These are phyloP conservation scores for Trichoderma semiorbis DNA, from an alignment of 2,329 filamentous ascomycete species.

Conservation along the genomic window DNA sequence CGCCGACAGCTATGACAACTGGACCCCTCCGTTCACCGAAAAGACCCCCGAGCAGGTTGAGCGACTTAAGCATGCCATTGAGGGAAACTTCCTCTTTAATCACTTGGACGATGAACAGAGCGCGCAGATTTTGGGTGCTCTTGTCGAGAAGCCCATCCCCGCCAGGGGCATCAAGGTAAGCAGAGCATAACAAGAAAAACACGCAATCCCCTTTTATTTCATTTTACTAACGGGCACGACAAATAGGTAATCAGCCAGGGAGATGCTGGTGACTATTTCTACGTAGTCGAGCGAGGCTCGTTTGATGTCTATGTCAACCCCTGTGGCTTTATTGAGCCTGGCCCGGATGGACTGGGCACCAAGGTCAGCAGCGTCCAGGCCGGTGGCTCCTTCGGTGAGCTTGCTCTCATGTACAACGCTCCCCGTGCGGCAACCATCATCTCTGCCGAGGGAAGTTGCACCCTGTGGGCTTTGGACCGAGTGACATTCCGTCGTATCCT, in stretches of 20 bases:
- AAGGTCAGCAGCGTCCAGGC: conserved; percentile 80
- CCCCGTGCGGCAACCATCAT: conserved; percentile 92
- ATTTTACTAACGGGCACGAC: conserved; percentile 24
- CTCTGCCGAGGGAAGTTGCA: conserved; percentile 72
- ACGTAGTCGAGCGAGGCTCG: conserved; percentile 85
- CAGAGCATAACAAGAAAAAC: not conserved
- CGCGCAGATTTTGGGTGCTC: conserved; percentile 77
- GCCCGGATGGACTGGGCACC: conserved; percentile 74
- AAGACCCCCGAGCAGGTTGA: conserved; percentile 79
- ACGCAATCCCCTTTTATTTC: not conserved
- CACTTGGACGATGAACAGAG: conserved; percentile 94
- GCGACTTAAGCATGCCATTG: conserved; percentile 76
- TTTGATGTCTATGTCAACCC: conserved; percentile 91
- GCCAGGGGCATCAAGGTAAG: conserved; percentile 74
- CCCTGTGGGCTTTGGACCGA: conserved; percentile 90
- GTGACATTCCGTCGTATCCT: conserved; percentile 96
- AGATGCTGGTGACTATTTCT: conserved; percentile 95
- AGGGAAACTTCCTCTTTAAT: conserved; percentile 88
- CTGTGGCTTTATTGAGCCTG: conserved; percentile 72
- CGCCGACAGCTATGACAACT: conserved; percentile 79
- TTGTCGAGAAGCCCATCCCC: conserved; percentile 93
- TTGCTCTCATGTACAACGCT: conserved; percentile 98
- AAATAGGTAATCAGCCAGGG: conserved; percentile 87
- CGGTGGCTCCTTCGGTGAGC: conserved; percentile 91
- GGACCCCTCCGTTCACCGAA: conserved; percentile 79